Evolutionary conservation across 371 early-diverging fungal species (phyloP), one percentile per base, ranked within the genome.

Genomic region (Mortierella sp.): DNA sequence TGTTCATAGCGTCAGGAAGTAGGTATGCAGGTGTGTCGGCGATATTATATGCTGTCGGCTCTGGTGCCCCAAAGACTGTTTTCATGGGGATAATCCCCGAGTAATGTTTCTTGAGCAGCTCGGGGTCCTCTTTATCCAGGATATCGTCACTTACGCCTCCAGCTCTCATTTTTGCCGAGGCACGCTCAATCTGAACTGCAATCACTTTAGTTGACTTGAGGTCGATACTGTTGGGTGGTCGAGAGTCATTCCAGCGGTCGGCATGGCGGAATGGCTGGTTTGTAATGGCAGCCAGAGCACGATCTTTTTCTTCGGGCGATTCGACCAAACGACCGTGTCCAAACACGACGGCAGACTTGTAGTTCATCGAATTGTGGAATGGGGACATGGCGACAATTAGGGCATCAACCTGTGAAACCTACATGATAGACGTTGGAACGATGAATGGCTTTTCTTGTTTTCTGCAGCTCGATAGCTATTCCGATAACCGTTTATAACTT

Each of bases 311-410:
- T 5, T 69, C 81, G 32, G 60, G 45, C 22, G 76, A 71, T 0
- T 67, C 63, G 41, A 86, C 85, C 41, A 83, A 70, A 21, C 79
- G 69, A n/a, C 79, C 83, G 36, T 36, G 79, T 7, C 87, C 87
- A 64, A 84, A 84, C 5, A 86, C 52, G 45, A 78, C 74, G n/a
- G 80, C 85, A 3, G 83, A 83, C 32, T 83, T 71, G 64, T 86
- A 86, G 69, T 86, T 84, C 71, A 86, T 75, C 5, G 80, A 69
- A 62, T 85, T 82, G 71, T 84, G 69, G 84, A 86, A 86, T 4
- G 85, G 78, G 0, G 82, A 69, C 70, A 84, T 71, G 69, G 85
- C 83, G 6, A 83, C 72, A 13, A 86, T 65, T 6, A 86, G 62
- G 1, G 73, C 87, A 53, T 85, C 84, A 43, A 86, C 66, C 53